A percentile compares a stretch with the other conserved stretches of the same genome.
Evolutionary conservation across 495 filamentous ascomycete species (phyloP).

Genomic region (Endocarpon pusillum): DNA sequence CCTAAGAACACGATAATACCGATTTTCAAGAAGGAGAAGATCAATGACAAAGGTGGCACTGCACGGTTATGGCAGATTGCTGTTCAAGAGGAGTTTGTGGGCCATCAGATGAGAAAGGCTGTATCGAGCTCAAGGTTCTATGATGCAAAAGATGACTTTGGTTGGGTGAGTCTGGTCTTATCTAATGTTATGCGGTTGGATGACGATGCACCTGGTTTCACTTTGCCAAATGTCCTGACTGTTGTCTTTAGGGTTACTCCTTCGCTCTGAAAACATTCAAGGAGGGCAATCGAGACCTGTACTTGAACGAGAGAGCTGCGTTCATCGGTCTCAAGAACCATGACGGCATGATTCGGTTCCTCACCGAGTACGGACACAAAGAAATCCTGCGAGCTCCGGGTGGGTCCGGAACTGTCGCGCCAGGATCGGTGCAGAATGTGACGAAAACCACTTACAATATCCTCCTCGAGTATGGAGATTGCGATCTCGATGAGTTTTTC

Average conservation of each 20-base stretch:
- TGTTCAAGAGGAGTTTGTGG: constrained; percentile 17
- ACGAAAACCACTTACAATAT: constrained; percentile 14
- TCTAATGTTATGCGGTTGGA: too few species aligned
- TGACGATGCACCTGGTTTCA: neutral
- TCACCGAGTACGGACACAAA: constrained; percentile 11
- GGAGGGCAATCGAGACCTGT: constrained; percentile 8
- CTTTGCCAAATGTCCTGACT: neutral
- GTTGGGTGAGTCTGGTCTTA: too few species aligned
- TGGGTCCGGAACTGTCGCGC: too few species aligned
- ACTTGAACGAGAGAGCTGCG: constrained; percentile 15
- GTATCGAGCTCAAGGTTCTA: constrained; percentile 5
- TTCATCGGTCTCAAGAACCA: constrained; percentile 12
- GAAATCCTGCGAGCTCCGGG: too few species aligned
- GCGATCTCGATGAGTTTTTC: constrained; percentile 20
- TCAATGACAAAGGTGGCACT: constrained; percentile 16
- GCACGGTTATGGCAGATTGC: constrained; percentile 17
- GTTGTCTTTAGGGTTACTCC: constrained; percentile 15
- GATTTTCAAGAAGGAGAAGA: constrained; percentile 11
- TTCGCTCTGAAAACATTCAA: constrained; percentile 21
- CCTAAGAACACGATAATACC: constrained; percentile 15
- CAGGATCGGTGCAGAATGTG: neutral
- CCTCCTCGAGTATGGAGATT: constrained; percentile 19
- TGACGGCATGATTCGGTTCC: constrained; percentile 15
- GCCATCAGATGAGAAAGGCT: constrained; percentile 3
- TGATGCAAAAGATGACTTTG: constrained; percentile 3